Evolutionary conservation across 208 protist genomes (phyloP), one percentile per base, ranked within the genome.

Genomic region (Wallacemonas sp.): DNA sequence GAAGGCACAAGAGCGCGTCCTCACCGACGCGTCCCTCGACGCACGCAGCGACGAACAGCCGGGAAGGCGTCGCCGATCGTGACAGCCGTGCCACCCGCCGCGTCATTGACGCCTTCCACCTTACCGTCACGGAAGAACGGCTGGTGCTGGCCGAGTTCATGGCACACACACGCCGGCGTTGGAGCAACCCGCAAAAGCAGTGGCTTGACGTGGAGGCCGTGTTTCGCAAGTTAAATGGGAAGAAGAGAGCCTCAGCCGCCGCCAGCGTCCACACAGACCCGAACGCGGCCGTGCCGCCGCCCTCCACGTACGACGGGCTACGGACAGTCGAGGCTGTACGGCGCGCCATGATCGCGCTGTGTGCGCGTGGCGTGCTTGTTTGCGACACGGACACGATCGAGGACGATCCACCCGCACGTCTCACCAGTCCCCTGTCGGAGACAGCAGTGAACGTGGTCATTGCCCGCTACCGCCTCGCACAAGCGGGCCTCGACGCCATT

Each of bases 111-210:
- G 19, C 41, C 8, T 46, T 46, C 5, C 17, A 46, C 1, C 9
- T 46, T 0, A 12, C 5, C 24, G 10, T 26, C 24, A 10, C n/a
- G 6, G 46, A 30, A 6, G 46, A 54, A n/a, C 19, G n/a, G n/a
- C 5, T 13, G 5, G 46, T 54, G n/a, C 8, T 54, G 10, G 21
- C 27, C 4, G 24, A 26, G 46, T 54, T 54, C 46, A 54, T 54
- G 24, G 26, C 19, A 4, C 46, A 54, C 46, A 54, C 24, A n/a
- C 46, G 46, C 4, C 46, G 46, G 12, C 46, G 46, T 26, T 54
- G 46, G 46, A 54, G 46, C 27, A 54, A 54, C n/a, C 46, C 46
- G 5, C n/a, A 54, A 26, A 54, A 29, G 27, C 46, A 54, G 26
- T 26, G 46, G 46, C 46, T 54, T 13, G 46, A 54, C 46, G 46